Base-by-base conservation (phyloP, 148 eudicot genomes). In the Camellia lanceoleosa region DNA sequence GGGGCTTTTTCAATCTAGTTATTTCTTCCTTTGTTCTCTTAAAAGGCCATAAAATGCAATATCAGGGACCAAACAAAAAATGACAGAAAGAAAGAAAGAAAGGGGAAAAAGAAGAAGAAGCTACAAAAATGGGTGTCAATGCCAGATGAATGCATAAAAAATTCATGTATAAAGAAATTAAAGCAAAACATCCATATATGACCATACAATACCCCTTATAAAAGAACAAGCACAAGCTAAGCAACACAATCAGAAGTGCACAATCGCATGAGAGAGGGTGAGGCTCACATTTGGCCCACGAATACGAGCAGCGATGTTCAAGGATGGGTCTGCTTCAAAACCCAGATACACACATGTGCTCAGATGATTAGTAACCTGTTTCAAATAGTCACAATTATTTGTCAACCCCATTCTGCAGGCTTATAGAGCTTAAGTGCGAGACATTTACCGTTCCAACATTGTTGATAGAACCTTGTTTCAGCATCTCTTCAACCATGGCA, bases 221-320 rank as follows among this genome's bases (percentile, higher is more conserved):
- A 44, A 13, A 76, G 47, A 60, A 62, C 38, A 11, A 63, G 7
- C 44, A 5, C 38, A 43, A 12, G 5, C 70, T 1, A 19, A 42
- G 41, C 19, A 8, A 43, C 38, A 54, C 18, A 23, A 63, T 2
- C 41, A 14, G 18, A 51, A 7, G 7, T 7, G 1, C 38, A 56
- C 47, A 20, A 55, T 20, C 15, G 20, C 38, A 76, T 18, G n/a
- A 54, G 20, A 23, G 23, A 23, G 51, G 72, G 63, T 54, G 20
- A 77, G 73, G 68, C 99, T 93, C 90, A 95, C 99, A 87, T 91
- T 93, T 83, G 97, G 99, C 77, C 99, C 99, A 75, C 97, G 92
- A 80, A 95, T 93, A 72, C 97, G 93, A 56, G 92, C 87, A 78
- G 84, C 86, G 79, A 95, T 88, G 84, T 93, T 86, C 86, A 88